Percentiles rank a stretch among this genome's conserved stretches.
Evolutionary conservation across 805 yeast species (phyloP).

Genomic region (Lipomyces spencermartinsiae): DNA sequence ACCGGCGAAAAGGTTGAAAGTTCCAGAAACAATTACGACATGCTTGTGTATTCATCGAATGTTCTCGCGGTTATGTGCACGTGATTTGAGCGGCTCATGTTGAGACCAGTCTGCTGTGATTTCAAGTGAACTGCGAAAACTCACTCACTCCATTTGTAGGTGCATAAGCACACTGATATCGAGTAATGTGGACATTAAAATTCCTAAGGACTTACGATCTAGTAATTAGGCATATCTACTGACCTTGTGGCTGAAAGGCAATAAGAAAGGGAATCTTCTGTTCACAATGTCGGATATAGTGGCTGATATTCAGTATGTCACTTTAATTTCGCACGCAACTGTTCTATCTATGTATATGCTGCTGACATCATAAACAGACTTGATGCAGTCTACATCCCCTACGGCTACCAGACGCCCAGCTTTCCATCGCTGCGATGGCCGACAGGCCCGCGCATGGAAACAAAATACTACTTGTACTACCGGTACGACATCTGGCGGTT

Average conservation of each 20-base stretch:
- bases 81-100: background rate
- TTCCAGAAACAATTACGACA: constrained; percentile 6
- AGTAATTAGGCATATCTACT: background rate
- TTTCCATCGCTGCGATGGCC: constrained; percentile 89
- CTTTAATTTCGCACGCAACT: background rate
- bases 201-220: background rate
- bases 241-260: background rate
- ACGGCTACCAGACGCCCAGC: constrained; percentile 77
- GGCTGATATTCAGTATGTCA: background rate
- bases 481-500: constrained; percentile 79
- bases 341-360: background rate
- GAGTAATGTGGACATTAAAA: background rate
- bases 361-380: background rate
- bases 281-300: background rate
- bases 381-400: constrained; percentile 58
- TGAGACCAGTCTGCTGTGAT: too few relatives aligned
- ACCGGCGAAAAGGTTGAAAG: constrained; percentile 11
- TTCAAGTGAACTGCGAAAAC: too few relatives aligned
- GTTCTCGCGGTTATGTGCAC: background rate
- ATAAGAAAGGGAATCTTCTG: background rate
- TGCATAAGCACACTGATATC: background rate
- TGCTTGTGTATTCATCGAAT: background rate
- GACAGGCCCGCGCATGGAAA: constrained; percentile 46
- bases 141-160: background rate
- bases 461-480: constrained; percentile 61